These are phyloP conservation scores for Spergularia bocconei DNA, from an alignment of 148 eudicot species.

Conservation along the genomic window DNA sequence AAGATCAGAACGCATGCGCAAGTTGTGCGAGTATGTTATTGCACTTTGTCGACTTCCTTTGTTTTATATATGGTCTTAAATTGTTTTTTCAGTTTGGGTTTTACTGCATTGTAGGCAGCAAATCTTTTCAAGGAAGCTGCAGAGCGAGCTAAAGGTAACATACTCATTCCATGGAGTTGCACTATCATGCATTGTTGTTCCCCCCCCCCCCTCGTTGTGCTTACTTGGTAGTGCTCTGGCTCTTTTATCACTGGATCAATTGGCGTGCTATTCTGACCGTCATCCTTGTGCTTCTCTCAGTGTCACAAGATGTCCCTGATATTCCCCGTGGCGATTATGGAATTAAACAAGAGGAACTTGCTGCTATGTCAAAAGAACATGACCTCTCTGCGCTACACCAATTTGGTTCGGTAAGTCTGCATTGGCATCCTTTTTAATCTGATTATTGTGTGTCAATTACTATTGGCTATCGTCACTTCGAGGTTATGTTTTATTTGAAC, in stretches of 20 bases:
- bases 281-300: slow-evolving; percentile 26
- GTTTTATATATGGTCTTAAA: not conserved
- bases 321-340: slow-evolving; percentile 45
- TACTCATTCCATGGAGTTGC: not conserved
- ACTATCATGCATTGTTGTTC: not conserved
- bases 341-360: slow-evolving; percentile 56
- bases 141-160: slow-evolving; percentile 45
- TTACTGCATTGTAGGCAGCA: slow-evolving; percentile 58
- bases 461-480: not conserved
- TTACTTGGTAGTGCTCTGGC: not conserved
- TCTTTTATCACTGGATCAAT: not conserved
- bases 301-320: slow-evolving; percentile 34
- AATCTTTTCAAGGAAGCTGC: slow-evolving; percentile 74
- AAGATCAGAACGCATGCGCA: slow-evolving; percentile 92
- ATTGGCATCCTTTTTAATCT: not conserved
- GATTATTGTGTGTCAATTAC: not conserved
- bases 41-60: not conserved
- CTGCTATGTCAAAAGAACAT: slow-evolving; percentile 65
- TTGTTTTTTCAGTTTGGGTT: slow-evolving; percentile 1
- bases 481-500: not conserved
- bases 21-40: slow-evolving; percentile 63
- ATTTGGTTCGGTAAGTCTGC: slow-evolving; percentile 65
- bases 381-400: slow-evolving; percentile 58
- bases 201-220: not conserved
- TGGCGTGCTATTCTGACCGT: not conserved